A percentile compares a stretch with the other conserved stretches of the same genome.
phyloP scores from a whole-genome alignment of 2,329 filamentous ascomycete genomes.

The Cytospora mali region DNA sequence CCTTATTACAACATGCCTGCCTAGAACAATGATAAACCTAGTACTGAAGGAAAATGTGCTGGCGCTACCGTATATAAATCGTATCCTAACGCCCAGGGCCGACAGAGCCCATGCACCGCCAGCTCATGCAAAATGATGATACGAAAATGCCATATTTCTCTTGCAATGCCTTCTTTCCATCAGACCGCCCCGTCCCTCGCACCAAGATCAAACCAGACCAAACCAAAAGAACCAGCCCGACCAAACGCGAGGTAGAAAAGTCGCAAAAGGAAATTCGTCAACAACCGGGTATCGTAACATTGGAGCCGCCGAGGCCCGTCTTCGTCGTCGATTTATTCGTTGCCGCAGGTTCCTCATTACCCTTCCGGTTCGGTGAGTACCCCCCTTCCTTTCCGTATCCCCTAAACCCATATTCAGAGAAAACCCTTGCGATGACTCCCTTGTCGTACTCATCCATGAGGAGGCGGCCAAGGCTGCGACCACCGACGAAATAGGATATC shows the following conservation, averaged over 20 bases:
- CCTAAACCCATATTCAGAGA: background rate
- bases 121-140: conserved; percentile 16
- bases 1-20: conserved; percentile 13
- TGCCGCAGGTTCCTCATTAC: background rate
- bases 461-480: background rate
- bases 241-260: conserved; percentile 1
- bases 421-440: background rate
- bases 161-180: conserved; percentile 16
- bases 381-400: background rate
- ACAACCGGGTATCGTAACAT: conserved; percentile 18
- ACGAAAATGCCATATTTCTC: conserved; percentile 12
- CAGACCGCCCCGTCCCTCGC: background rate
- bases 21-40: conserved; percentile 4
- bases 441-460: background rate
- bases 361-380: background rate
- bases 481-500: background rate
- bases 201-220: conserved; percentile 8
- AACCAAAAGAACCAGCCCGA: conserved; percentile 4
- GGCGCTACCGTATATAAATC: conserved; percentile 24
- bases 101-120: conserved; percentile 14
- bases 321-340: background rate
- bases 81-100: conserved; percentile 20
- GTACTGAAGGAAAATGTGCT: conserved; percentile 18
- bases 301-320: conserved; percentile 6
- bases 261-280: conserved; percentile 7